These are phyloP conservation scores for Trichoderma guizhouense DNA, from an alignment of 2,329 filamentous ascomycete genomes.

Conservation along the genomic window DNA sequence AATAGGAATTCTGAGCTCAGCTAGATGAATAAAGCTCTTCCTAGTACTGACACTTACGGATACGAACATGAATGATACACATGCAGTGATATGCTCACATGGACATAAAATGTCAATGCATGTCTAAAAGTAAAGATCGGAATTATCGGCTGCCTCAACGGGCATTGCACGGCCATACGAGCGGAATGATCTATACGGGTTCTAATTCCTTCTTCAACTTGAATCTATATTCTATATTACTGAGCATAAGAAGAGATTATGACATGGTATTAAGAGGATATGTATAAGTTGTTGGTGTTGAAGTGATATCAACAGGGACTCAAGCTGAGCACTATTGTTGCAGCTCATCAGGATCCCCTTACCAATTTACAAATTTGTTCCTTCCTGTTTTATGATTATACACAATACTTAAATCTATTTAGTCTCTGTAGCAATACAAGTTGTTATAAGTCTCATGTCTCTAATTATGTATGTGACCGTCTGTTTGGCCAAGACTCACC, in stretches of 20 bases:
- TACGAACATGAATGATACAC: background rate
- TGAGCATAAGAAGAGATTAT: background rate
- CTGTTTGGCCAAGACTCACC: background rate
- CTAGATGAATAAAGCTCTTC: background rate
- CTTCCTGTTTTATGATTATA: background rate
- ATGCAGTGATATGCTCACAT: background rate
- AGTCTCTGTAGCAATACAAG: too few relatives aligned
- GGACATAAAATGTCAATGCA: background rate
- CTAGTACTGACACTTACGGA: background rate
- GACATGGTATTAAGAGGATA: background rate
- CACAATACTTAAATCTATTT: background rate
- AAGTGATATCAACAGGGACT: too few relatives aligned
- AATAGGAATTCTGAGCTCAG: too few relatives aligned
- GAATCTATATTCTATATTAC: background rate
- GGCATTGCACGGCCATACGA: background rate
- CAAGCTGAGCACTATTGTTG: background rate
- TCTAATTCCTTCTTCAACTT: background rate
- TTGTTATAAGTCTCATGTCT: background rate
- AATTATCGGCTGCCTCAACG: background rate
- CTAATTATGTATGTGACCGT: background rate
- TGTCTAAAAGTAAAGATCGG: background rate
- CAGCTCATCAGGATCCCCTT: background rate
- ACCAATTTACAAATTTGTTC: rapidly evolving
- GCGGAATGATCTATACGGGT: background rate
- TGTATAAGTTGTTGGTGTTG: background rate